Evolutionary conservation across 768 basidiomycete genomes (phyloP).

Genomic region (Thelephora aurantiotincta): DNA sequence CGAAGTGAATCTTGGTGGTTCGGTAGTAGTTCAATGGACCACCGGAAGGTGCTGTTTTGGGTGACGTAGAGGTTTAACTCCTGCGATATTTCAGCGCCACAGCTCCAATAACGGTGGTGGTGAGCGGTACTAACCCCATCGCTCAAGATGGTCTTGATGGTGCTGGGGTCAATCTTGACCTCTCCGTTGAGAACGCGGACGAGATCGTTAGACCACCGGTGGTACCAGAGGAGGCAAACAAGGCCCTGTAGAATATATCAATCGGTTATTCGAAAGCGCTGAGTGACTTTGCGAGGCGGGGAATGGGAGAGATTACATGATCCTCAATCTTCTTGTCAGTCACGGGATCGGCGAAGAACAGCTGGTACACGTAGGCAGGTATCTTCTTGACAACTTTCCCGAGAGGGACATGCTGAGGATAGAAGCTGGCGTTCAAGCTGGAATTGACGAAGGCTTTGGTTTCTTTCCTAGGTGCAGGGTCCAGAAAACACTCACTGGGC

Average conservation of each 20-base stretch:
- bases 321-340: slow-evolving; percentile 43
- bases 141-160: too few species aligned
- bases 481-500: slow-evolving; percentile 31
- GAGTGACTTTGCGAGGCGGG: neutral
- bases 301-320: slow-evolving; percentile 25
- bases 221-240: too few species aligned
- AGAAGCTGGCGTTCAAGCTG: slow-evolving; percentile 56
- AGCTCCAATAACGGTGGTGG: too few species aligned
- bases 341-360: slow-evolving; percentile 41
- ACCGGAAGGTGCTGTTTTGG: slow-evolving; percentile 36
- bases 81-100: too few species aligned
- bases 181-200: too few species aligned
- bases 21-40: slow-evolving; percentile 74
- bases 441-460: slow-evolving; percentile 1
- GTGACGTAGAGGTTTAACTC: slow-evolving; percentile 40
- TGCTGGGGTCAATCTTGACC: too few species aligned
- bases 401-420: slow-evolving; percentile 41
- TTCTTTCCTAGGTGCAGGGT: slow-evolving; percentile 1
- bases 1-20: slow-evolving; percentile 39
- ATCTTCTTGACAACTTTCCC: slow-evolving; percentile 33
- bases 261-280: too few species aligned
- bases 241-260: too few species aligned
- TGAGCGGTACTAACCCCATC: neutral
- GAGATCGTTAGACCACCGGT: too few species aligned
- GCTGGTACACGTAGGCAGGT: slow-evolving; percentile 54